Conservation (phyloP, 1,284 basidiomycete species). For the Ceratobasidium papillatum region DNA sequence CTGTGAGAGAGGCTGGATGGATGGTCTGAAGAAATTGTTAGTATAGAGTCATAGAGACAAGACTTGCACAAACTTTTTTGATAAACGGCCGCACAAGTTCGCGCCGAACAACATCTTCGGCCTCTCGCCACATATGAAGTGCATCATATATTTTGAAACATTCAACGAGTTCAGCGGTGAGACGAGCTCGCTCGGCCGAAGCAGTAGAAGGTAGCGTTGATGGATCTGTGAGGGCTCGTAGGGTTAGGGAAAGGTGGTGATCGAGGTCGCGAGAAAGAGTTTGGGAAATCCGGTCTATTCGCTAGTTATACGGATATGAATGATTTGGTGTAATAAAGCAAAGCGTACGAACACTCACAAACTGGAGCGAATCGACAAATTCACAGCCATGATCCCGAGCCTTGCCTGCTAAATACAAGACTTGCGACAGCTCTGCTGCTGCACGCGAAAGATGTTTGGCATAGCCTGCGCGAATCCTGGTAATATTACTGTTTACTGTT, state of each 20-base stretch:
- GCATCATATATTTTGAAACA: constrained; percentile 85
- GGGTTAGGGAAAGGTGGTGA: constrained; percentile 71
- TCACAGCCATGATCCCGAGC: constrained; percentile 76
- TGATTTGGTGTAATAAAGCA: not conserved
- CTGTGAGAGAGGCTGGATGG: constrained; percentile 70
- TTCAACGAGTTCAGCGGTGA: constrained; percentile 71
- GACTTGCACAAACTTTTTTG: constrained; percentile 64
- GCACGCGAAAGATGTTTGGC: constrained; percentile 88
- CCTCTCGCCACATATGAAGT: constrained; percentile 81
- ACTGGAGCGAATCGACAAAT: constrained; percentile 83
- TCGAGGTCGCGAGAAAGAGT: constrained; percentile 86
- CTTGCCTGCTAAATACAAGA: constrained; percentile 89
- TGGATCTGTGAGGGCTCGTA: constrained; percentile 57
- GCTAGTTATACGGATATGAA: constrained; percentile 56
- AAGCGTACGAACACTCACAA: constrained; percentile 67
- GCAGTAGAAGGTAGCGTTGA: constrained; percentile 41
- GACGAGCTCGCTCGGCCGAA: constrained; percentile 64
- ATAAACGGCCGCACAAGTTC: constrained; percentile 78
- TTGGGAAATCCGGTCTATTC: constrained; percentile 80
- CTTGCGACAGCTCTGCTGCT: constrained; percentile 88
- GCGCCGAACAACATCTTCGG: constrained; percentile 81
- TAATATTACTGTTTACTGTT: not conserved
- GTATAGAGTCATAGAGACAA: constrained; percentile 26
- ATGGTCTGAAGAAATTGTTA: constrained; percentile 64
- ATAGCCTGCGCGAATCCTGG: constrained; percentile 67